Conservation (phyloP, 768 basidiomycete genomes). For the Tylopilus balloui region DNA sequence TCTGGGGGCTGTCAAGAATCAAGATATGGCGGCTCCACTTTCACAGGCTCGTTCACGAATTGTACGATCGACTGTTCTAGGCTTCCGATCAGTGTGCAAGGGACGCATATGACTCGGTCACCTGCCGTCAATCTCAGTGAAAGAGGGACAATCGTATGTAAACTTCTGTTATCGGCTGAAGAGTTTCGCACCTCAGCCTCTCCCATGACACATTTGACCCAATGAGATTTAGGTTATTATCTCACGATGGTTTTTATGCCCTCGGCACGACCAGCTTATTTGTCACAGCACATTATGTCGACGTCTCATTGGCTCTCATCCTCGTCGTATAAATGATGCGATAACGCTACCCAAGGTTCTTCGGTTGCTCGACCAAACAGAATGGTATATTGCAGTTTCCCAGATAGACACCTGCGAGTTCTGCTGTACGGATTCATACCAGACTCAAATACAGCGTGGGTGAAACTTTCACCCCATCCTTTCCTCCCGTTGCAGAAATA, state of each 20-base stretch:
- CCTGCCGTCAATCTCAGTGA: neutral
- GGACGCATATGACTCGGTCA: neutral
- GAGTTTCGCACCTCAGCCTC: neutral
- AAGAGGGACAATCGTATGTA: neutral
- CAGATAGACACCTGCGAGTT: neutral
- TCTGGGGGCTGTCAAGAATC: neutral
- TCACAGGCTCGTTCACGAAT: neutral
- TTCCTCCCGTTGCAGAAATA: neutral
- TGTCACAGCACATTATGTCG: neutral
- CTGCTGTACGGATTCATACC: neutral
- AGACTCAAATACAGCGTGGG: neutral
- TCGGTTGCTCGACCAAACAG: neutral
- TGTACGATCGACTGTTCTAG: neutral
- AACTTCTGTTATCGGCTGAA: neutral
- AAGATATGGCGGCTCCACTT: neutral
- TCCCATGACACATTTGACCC: neutral
- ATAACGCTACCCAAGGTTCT: neutral
- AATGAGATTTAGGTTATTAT: neutral
- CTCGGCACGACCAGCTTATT: neutral
- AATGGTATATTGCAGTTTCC: neutral
- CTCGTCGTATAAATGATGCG: neutral
- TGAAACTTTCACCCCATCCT: neutral
- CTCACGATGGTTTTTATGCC: neutral
- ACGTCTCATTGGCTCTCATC: neutral
- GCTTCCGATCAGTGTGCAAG: neutral